Evolutionary conservation across 345 rosid genomes (phyloP).

Genomic region (Viola odorata): DNA sequence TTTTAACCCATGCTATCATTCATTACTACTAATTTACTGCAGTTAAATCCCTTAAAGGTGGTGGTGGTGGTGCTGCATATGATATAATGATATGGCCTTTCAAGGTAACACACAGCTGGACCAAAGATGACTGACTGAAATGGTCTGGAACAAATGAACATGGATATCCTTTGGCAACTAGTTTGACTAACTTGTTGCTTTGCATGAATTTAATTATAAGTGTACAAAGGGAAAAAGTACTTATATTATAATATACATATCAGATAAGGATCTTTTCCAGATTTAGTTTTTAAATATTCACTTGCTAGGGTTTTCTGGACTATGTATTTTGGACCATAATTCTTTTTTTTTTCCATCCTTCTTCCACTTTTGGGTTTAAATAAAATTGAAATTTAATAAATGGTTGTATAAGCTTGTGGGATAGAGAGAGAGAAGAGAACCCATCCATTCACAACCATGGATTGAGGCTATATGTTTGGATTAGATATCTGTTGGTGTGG

Average conservation of each 20-base stretch:
- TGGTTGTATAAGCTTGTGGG: neutral
- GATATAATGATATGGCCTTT: slow-evolving; percentile 7
- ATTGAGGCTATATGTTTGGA: slow-evolving; percentile 27
- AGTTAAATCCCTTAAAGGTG: neutral
- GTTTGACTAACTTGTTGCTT: slow-evolving; percentile 16
- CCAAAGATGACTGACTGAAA: neutral
- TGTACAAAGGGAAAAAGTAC: neutral
- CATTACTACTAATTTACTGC: too few species aligned
- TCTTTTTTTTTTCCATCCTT: neutral
- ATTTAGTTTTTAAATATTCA: neutral
- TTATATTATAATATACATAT: neutral
- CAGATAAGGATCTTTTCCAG: slow-evolving; percentile 2
- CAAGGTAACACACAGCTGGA: slow-evolving; percentile 7
- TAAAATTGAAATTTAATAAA: too few species aligned
- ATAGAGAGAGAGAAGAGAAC: slow-evolving; percentile 12
- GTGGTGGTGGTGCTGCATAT: neutral
- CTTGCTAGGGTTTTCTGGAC: slow-evolving; percentile 13
- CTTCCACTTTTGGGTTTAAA: too few species aligned
- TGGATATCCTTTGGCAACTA: neutral
- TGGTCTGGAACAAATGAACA: slow-evolving; percentile 1
- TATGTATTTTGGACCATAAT: slow-evolving; percentile 23
- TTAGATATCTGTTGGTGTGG: slow-evolving; percentile 34
- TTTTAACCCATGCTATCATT: too few species aligned
- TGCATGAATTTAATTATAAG: neutral
- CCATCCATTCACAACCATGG: slow-evolving; percentile 30